These are phyloP conservation scores for Pueraria montana DNA, from an alignment of 306 rosid genomes.

Conservation along the genomic window DNA sequence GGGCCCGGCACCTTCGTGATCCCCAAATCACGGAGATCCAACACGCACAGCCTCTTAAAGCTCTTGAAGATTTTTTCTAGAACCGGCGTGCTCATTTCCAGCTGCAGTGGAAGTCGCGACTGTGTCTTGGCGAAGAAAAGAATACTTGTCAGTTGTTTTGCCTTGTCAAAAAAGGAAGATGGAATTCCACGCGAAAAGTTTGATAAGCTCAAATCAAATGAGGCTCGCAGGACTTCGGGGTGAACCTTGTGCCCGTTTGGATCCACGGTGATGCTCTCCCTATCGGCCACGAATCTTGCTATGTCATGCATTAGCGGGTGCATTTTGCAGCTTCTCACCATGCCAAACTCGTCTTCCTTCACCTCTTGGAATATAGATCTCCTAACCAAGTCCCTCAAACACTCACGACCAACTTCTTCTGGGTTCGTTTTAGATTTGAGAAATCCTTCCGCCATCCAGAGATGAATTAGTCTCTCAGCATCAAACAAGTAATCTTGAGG, in stretches of 20 bases:
- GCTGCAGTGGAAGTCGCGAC: too few relatives aligned
- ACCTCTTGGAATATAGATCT: neutral
- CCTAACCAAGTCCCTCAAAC: neutral
- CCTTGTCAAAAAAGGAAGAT: too few relatives aligned
- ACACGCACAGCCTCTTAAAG: neutral
- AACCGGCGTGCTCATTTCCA: too few relatives aligned
- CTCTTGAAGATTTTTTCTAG: neutral
- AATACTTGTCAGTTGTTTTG: neutral
- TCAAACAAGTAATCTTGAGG: neutral
- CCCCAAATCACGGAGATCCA: slow-evolving; percentile 25
- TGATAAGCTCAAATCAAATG: too few relatives aligned
- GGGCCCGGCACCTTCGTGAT: neutral
- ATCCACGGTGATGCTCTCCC: neutral
- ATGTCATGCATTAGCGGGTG: neutral
- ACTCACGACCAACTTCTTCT: neutral
- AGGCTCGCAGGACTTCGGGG: too few relatives aligned
- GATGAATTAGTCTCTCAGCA: neutral
- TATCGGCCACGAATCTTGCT: neutral
- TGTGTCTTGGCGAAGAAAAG: neutral
- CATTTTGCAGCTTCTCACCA: too few relatives aligned
- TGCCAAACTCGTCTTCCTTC: neutral
- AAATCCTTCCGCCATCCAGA: slow-evolving; percentile 25
- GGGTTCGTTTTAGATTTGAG: neutral
- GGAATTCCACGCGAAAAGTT: too few relatives aligned
- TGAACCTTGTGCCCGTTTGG: too few relatives aligned